These are phyloP conservation scores for Coprinopsis strossmayeri DNA, from an alignment of 768 basidiomycete species.

Conservation along the genomic window DNA sequence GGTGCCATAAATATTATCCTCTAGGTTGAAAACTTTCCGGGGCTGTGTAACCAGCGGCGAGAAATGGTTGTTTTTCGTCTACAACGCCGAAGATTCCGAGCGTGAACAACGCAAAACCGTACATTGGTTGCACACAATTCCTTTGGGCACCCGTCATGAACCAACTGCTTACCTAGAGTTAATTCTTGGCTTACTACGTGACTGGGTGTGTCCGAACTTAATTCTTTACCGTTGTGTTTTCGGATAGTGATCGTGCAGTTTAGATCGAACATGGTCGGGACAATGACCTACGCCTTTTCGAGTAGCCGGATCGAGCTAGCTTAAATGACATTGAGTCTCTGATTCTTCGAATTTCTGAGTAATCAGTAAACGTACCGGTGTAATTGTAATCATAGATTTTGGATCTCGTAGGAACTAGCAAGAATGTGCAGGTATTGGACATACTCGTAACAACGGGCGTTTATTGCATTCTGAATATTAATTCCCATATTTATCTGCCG, in stretches of 20 bases:
- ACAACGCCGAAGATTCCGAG: conserved; percentile 7
- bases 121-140: conserved; percentile 12
- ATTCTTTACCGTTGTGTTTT: neutral
- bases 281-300: conserved; percentile 9
- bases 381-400: too few relatives aligned
- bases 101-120: conserved; percentile 11
- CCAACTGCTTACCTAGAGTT: conserved; percentile 10
- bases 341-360: too few relatives aligned
- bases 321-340: too few relatives aligned
- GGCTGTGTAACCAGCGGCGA: conserved; percentile 14
- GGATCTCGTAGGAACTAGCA: too few relatives aligned
- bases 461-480: too few relatives aligned
- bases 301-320: too few relatives aligned
- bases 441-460: too few relatives aligned
- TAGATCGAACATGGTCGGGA: conserved; percentile 14
- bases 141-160: conserved; percentile 10
- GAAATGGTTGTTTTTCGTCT: conserved; percentile 12
- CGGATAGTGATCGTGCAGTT: neutral
- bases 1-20: neutral
- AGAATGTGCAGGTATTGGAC: too few relatives aligned
- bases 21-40: conserved; percentile 12
- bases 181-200: conserved; percentile 13
- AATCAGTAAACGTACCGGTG: too few relatives aligned
- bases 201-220: conserved; percentile 14
- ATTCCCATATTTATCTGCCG: too few relatives aligned